phyloP scores from a whole-genome alignment of 1,284 basidiomycete species.

The Melampsora americana region DNA sequence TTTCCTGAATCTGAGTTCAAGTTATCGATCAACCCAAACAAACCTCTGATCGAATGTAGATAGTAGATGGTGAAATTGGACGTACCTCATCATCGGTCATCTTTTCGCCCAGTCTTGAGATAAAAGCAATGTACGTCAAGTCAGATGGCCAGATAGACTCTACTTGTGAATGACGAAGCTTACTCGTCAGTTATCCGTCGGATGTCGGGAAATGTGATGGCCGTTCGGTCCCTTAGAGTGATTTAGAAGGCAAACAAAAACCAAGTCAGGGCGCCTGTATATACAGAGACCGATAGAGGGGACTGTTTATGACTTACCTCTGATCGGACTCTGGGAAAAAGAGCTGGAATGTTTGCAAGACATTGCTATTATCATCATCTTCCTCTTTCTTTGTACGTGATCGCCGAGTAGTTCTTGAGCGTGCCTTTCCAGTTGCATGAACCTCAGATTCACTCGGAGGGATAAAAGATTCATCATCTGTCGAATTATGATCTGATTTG shows the following conservation, averaged over 20 bases:
- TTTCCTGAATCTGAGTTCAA: constrained; percentile 25
- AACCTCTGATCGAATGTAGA: neutral
- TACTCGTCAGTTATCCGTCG: constrained; percentile 28
- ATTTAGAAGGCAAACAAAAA: neutral
- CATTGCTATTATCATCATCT: neutral
- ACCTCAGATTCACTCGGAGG: constrained; percentile 1
- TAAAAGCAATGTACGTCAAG: neutral
- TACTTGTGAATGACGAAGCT: neutral
- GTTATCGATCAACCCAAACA: neutral
- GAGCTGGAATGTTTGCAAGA: neutral
- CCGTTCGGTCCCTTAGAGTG: neutral
- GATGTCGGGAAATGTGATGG: constrained; percentile 32
- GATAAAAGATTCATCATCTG: neutral
- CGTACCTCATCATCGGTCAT: constrained; percentile 35
- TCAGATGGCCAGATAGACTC: neutral
- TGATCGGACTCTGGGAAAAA: constrained; percentile 6
- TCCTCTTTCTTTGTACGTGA: neutral
- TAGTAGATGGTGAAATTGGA: neutral
- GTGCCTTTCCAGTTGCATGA: neutral
- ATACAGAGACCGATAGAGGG: neutral
- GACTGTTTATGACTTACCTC: constrained; percentile 13
- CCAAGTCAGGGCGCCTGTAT: neutral
- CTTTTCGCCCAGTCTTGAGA: constrained; percentile 26
- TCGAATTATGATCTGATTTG: neutral
- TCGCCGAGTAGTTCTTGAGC: neutral